A percentile compares a stretch with the other conserved stretches of the same genome.
phyloP scores from a whole-genome alignment of 192 early-diverging fungal genomes.

The Pilobolus umbonatus region DNA sequence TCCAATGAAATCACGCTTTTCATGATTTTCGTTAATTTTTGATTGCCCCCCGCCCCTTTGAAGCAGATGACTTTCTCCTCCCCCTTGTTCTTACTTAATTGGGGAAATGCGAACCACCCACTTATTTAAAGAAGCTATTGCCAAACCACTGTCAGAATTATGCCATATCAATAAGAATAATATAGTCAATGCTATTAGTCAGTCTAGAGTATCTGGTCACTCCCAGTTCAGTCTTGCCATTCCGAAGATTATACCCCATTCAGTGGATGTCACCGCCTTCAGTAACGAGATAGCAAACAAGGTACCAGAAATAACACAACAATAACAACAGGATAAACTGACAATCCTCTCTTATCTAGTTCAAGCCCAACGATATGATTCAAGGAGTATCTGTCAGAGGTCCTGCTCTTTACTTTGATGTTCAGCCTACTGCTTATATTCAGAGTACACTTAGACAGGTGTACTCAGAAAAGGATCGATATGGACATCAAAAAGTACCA shows the following conservation, averaged over 20 bases:
- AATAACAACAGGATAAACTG: not conserved
- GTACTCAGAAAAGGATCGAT: constrained; percentile 39
- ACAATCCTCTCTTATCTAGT: constrained; percentile 21
- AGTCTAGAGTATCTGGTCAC: too few species aligned
- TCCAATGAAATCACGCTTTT: too few species aligned
- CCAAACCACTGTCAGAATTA: too few species aligned
- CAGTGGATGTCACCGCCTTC: not conserved
- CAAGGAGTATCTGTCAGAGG: constrained; percentile 46
- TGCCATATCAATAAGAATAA: too few species aligned
- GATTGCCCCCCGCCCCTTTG: too few species aligned
- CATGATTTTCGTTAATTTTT: too few species aligned
- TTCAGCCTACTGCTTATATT: constrained; percentile 46
- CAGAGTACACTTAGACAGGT: constrained; percentile 50
- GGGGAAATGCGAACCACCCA: too few species aligned
- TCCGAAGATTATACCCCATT: not conserved
- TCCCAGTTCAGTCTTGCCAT: not conserved
- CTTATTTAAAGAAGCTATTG: too few species aligned
- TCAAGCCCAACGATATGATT: constrained; percentile 43
- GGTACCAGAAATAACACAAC: not conserved
- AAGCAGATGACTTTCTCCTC: too few species aligned
- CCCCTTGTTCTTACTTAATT: too few species aligned
- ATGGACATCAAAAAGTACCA: constrained; percentile 51
- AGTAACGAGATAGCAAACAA: not conserved
- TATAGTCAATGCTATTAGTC: too few species aligned
- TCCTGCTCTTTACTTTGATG: constrained; percentile 64